Base-by-base conservation (phyloP, 2,329 filamentous ascomycete species). In the Aspergillus quadrilineatus region DNA sequence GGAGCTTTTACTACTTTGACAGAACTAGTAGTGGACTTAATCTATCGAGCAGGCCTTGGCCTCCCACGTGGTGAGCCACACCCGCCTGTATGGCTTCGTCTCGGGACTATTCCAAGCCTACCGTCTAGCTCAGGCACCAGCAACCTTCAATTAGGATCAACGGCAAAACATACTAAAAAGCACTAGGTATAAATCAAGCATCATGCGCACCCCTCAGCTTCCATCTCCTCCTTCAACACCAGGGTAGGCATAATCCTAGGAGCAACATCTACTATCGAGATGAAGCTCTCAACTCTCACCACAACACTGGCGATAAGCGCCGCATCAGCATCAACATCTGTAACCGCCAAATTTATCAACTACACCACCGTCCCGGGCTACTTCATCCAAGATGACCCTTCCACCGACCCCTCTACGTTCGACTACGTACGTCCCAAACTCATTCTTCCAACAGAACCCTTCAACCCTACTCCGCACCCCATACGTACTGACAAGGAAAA, bases 241-340 rank as follows among this genome's bases (percentile, higher is more conserved):
- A 32, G 36, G 14, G 22, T 15, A 14, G 28, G 10, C 5, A 12
- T 4, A 26, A 43, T 14, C 17, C 9, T 43, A 15, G 12, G 36
- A 30, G 26, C 48, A 50, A 43, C 9, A 6, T 14, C 14, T 14
- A n/a, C 15, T 26, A 34, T 10, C 44, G 56, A 45, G 10, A 70
- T 70, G 68, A 69, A 60, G 61, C 74, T 96, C 32, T 86, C 95
- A 65, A 86, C 90, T 0, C 82, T 89, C 0, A 91, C 92, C 0
- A 87, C 43, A 6, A 22, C 89, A 0, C 76, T 92, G 0, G 80
- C 84, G 1, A 80, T 96, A 0, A 85, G 88, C 3, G 85, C 91
- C 26, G 26, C 26, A 28, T 28, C 26, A 28, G 26, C 26, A 59
- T 86, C 95, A 79, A 94, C 89, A 3, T 78, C 63, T 4, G 65